Percentiles rank a stretch among this genome's conserved stretches.
These are phyloP conservation scores for Peterozyma xylosa DNA, from an alignment of 805 yeast species.

Conservation along the genomic window DNA sequence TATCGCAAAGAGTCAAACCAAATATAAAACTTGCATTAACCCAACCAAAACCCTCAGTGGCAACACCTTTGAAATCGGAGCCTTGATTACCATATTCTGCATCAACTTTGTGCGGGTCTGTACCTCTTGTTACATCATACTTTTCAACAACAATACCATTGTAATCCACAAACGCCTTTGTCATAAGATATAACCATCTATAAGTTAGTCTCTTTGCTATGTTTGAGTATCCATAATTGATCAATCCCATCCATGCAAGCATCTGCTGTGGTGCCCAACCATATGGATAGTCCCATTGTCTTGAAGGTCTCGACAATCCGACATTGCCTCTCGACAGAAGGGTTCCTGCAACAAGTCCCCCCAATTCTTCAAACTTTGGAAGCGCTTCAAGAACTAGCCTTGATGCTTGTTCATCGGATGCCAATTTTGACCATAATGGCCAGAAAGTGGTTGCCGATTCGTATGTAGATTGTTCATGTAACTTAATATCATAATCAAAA, in stretches of 20 bases:
- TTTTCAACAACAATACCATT: slow-evolving; percentile 95
- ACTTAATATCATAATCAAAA: slow-evolving; percentile 74
- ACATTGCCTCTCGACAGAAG: slow-evolving; percentile 64
- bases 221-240: slow-evolving; percentile 58
- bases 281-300: slow-evolving; percentile 97
- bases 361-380: slow-evolving; percentile 69
- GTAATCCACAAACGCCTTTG: slow-evolving; percentile 82
- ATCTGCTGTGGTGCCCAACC: slow-evolving; percentile 99
- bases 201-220: slow-evolving; percentile 67
- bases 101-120: slow-evolving; percentile 83
- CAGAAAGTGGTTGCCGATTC: slow-evolving; percentile 89
- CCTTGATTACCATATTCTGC: slow-evolving; percentile 99
- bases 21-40: slow-evolving; percentile 80
- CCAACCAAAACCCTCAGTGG: slow-evolving; percentile 98
- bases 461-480: slow-evolving; percentile 47
- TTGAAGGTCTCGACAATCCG: slow-evolving; percentile 63
- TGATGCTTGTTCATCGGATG: slow-evolving; percentile 61
- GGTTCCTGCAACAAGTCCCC: slow-evolving; percentile 87
- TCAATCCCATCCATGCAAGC: slow-evolving; percentile 83
- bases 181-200: slow-evolving; percentile 87
- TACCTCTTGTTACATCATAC: slow-evolving; percentile 78
- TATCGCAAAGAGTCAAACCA: slow-evolving; percentile 62
- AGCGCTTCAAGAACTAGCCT: slow-evolving; percentile 49
- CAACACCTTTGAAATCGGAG: slow-evolving; percentile 83
- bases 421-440: slow-evolving; percentile 82